Evolutionary conservation across 177 flowering plant species (phyloP).

Genomic region (Vitis hybrid): DNA sequence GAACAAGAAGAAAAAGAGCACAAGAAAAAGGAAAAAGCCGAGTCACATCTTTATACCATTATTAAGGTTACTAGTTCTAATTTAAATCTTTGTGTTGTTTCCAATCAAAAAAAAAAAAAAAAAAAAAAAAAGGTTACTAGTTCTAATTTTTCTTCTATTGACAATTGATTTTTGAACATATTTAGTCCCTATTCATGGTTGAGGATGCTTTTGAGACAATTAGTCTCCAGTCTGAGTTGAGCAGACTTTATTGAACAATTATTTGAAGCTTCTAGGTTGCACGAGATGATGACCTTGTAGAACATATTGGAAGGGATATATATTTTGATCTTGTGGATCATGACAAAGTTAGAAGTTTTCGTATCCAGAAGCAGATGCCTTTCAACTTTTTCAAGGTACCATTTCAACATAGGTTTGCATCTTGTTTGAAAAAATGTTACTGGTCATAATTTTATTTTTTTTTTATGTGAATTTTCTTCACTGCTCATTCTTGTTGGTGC

Average conservation of each 20-base stretch:
- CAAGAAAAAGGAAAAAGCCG: slow-evolving; percentile 72
- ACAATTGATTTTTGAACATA: too few species aligned
- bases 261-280: slow-evolving; percentile 47
- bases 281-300: slow-evolving; percentile 53
- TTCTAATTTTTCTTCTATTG: too few species aligned
- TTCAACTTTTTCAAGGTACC: slow-evolving; percentile 41
- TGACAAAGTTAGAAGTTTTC: slow-evolving; percentile 55
- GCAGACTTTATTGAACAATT: background rate
- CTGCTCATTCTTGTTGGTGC: too few species aligned
- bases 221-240: too few species aligned
- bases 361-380: slow-evolving; percentile 49
- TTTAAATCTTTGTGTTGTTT: too few species aligned
- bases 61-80: slow-evolving; percentile 41
- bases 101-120: too few species aligned
- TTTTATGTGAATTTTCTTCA: background rate
- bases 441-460: background rate
- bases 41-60: slow-evolving; percentile 68
- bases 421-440: background rate
- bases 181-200: background rate
- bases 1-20: slow-evolving; percentile 79
- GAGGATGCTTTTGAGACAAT: too few species aligned
- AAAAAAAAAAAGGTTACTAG: slow-evolving; percentile 46
- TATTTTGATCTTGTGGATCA: slow-evolving; percentile 62
- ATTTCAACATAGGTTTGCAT: background rate
- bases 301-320: slow-evolving; percentile 49